Conservation (phyloP, 1,284 basidiomycete species). For the Ganoderma lingzhi region DNA sequence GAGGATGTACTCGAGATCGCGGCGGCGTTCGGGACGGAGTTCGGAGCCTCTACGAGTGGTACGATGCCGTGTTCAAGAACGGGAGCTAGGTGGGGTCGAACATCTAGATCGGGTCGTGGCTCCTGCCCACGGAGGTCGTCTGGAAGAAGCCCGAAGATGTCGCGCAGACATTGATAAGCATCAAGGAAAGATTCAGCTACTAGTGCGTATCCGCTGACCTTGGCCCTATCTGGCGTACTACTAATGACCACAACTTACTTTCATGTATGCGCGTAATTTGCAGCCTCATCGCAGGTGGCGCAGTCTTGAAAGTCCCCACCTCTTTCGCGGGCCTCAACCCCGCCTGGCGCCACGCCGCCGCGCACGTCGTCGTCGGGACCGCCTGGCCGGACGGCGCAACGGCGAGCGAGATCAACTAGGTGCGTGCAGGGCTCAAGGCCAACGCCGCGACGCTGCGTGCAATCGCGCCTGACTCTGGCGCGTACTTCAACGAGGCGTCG, state of each 20-base stretch:
- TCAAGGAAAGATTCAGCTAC: conserved; percentile 22
- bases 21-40: conserved; percentile 22
- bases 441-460: conserved; percentile 35
- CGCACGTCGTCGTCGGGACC: conserved; percentile 36
- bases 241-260: neutral
- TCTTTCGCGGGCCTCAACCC: conserved; percentile 52
- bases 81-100: conserved; percentile 20
- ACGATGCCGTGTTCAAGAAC: conserved; percentile 24
- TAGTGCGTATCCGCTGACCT: conserved; percentile 22
- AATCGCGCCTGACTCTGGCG: conserved; percentile 43
- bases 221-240: neutral
- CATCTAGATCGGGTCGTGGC: conserved; percentile 45
- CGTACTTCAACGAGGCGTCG: conserved; percentile 56
- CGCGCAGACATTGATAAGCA: conserved; percentile 39
- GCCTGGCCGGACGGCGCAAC: conserved; percentile 46
- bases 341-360: conserved; percentile 50
- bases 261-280: neutral
- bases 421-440: conserved; percentile 38
- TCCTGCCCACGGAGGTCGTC: conserved; percentile 45
- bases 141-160: conserved; percentile 38
- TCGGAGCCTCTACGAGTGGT: conserved; percentile 41
- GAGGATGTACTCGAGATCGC: neutral
- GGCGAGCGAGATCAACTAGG: conserved; percentile 35
- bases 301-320: conserved; percentile 45
- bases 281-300: conserved; percentile 44